Evolutionary conservation across 345 rosid genomes (phyloP).

Genomic region (Eucalyptus marginata): DNA sequence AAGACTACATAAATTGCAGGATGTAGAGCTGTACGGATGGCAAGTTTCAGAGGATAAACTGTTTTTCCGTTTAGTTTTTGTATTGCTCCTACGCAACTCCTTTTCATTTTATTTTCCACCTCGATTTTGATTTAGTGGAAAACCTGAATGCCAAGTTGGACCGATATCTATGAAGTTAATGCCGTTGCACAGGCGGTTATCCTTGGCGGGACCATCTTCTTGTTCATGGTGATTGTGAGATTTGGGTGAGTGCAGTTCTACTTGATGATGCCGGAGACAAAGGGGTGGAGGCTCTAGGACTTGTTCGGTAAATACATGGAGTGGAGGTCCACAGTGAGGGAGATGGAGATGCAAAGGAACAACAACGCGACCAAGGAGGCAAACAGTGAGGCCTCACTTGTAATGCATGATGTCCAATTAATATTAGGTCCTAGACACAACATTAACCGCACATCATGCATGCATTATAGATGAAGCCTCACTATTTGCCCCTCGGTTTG

Average conservation of each 20-base stretch:
- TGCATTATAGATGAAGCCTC: not conserved
- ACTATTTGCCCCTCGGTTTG: not conserved
- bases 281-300: not conserved
- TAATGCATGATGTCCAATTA: too few relatives aligned
- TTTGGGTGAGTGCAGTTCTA: not conserved
- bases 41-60: not conserved
- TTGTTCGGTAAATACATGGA: not conserved
- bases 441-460: too few relatives aligned
- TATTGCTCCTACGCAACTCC: not conserved
- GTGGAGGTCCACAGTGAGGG: not conserved
- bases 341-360: not conserved
- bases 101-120: not conserved
- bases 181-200: not conserved
- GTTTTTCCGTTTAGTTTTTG: not conserved
- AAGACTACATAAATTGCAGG: not conserved
- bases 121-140: not conserved
- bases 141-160: not conserved
- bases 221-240: not conserved
- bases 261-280: not conserved
- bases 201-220: not conserved
- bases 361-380: not conserved
- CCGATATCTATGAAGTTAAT: not conserved
- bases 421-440: too few relatives aligned
- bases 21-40: not conserved
- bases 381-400: not conserved